These are phyloP conservation scores for Candida ortonii DNA, from an alignment of 805 yeast genomes.

Conservation along the genomic window DNA sequence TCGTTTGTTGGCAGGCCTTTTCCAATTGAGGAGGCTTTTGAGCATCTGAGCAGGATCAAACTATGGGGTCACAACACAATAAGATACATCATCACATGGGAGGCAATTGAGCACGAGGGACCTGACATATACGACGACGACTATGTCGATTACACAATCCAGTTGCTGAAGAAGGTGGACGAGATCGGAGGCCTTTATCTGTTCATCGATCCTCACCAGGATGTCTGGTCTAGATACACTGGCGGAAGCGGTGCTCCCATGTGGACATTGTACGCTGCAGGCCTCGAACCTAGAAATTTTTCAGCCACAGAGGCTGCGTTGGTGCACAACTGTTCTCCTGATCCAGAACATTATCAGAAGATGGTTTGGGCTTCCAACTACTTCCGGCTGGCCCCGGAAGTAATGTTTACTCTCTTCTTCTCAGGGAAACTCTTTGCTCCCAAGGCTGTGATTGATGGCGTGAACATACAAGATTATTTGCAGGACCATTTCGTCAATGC, in stretches of 20 bases:
- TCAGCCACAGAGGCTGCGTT: constrained; percentile 74
- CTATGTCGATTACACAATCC: constrained; percentile 65
- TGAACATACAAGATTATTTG: constrained; percentile 73
- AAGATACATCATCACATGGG: constrained; percentile 83
- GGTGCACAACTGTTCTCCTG: constrained; percentile 56
- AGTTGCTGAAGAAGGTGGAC: constrained; percentile 55
- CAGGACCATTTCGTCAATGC: constrained; percentile 62
- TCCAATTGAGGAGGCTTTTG: constrained; percentile 66
- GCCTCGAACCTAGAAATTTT: constrained; percentile 76
- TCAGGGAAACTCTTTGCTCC: constrained; percentile 79
- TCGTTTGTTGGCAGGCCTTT: constrained; percentile 85
- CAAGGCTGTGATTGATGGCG: constrained; percentile 63
- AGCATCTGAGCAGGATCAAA: constrained; percentile 67
- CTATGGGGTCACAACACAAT: constrained; percentile 80
- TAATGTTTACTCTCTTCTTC: constrained; percentile 85
- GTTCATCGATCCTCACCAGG: constrained; percentile 88
- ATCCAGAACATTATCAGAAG: constrained; percentile 56
- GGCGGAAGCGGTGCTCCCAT: constrained; percentile 95
- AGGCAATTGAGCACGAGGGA: constrained; percentile 84
- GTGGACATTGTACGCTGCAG: constrained; percentile 91
- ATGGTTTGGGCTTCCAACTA: constrained; percentile 96
- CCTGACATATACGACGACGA: constrained; percentile 81
- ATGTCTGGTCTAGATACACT: constrained; percentile 83
- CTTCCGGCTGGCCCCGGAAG: constrained; percentile 65
- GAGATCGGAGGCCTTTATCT: constrained; percentile 72